Evolutionary conservation across 192 early-diverging fungal species (phyloP).

Genomic region (Linnemannia exigua): DNA sequence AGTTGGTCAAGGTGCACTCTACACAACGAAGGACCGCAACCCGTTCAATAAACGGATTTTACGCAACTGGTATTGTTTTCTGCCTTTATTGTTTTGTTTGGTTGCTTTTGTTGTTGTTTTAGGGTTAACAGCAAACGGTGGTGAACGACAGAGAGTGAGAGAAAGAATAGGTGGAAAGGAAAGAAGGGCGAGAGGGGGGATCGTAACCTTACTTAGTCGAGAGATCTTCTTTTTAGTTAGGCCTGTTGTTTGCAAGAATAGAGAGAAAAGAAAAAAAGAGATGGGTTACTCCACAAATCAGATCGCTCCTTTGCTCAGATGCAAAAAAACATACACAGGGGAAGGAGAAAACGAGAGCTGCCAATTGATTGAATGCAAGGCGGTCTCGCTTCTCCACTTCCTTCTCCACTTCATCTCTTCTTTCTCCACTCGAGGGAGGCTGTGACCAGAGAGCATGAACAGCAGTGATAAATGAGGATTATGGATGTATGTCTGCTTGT

Average conservation of each 20-base stretch:
- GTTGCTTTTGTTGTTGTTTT: neutral
- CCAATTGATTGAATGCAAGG: neutral
- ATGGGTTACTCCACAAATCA: conserved; percentile 3
- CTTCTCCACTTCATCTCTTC: neutral
- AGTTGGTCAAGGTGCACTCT: neutral
- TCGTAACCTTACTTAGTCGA: neutral
- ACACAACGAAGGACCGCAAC: neutral
- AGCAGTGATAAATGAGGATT: neutral
- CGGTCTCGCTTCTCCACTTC: neutral
- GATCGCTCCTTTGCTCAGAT: conserved; percentile 5
- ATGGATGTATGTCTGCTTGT: too few relatives aligned
- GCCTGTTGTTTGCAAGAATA: neutral
- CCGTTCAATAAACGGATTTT: too few relatives aligned
- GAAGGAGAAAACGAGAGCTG: neutral
- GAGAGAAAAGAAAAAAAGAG: neutral
- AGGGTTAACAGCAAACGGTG: neutral
- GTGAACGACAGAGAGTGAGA: neutral
- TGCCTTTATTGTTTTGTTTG: neutral
- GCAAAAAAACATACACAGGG: neutral
- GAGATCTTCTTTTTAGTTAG: neutral
- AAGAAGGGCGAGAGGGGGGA: neutral
- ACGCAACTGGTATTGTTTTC: neutral
- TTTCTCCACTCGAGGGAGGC: neutral
- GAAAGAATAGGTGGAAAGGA: neutral
- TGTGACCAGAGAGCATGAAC: conserved; percentile 1